Base-by-base conservation (phyloP, 176 grass and related monocot species). In the Zoysia pacifica region DNA sequence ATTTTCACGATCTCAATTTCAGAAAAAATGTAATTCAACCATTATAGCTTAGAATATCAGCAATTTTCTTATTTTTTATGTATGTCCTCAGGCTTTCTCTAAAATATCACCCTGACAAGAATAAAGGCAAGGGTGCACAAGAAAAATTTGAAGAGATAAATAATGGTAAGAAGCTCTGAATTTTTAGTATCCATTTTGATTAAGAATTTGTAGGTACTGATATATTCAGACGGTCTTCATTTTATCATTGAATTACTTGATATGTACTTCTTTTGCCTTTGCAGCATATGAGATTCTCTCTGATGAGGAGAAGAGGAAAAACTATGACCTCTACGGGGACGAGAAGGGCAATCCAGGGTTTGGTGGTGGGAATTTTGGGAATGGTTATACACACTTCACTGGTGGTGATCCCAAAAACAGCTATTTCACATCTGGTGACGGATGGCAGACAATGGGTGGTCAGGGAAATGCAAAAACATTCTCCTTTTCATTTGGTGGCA, bases 271-370 rank as follows among this genome's bases (percentile, higher is more conserved):
- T 80, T 5, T 80, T 18, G 16, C 9, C 51, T 84, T 88, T 81
- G 75, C 94, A 98, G 95, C 95, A 5, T 92, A 98, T 62, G 95
- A 93, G 52, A 89, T 98, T 85, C 84, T 98, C 2, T 94, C 95
- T n/a, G 90, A 98, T 82, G 95, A 98, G 89, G 90, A 98, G 16
- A 98, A 98, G 92, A 89, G 90, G 62, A 98, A 93, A 87, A 91
- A 89, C 72, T 98, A 91, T 81, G 95, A 98, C 75, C 73, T 98
- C 16, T 94, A 93, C 3, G 88, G 92, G 81, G 88, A 98, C 89
- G 95, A 93, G 63, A 94, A 90, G 15, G 84, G 83, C 52, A 93
- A 89, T 50, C 78, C 80, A 53, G 88, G 78, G 63, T 93, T 93
- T 72, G 70, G 67, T 72, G 86, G 85, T 81, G 87, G 76, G 68